A percentile compares a stretch with the other conserved stretches of the same genome.
Evolutionary conservation across 148 eudicot species (phyloP).

Genomic region (Rhododendron henanense): DNA sequence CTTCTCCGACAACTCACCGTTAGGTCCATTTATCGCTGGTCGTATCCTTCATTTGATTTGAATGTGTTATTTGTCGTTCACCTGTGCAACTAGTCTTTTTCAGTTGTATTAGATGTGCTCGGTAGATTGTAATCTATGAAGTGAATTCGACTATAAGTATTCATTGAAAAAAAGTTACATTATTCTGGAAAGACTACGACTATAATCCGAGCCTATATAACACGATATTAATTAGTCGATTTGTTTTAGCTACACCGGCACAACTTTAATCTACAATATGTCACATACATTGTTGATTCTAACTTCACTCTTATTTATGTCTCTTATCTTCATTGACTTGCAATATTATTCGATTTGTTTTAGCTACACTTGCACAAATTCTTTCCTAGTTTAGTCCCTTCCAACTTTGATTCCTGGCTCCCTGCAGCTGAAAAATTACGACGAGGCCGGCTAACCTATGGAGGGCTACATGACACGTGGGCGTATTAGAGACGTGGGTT

Average conservation of each 20-base stretch:
- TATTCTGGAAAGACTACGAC: neutral
- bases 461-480: neutral
- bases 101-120: too few relatives aligned
- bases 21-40: too few relatives aligned
- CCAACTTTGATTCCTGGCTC: neutral
- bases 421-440: neutral
- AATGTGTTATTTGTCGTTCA: too few relatives aligned
- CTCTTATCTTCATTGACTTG: neutral
- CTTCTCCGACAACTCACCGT: too few relatives aligned
- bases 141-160: neutral
- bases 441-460: conserved; percentile 17
- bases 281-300: neutral
- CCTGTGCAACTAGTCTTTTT: too few relatives aligned
- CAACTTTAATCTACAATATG: neutral
- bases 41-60: too few relatives aligned
- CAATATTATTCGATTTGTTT: neutral
- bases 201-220: neutral
- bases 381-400: neutral
- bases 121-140: neutral
- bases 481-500: neutral
- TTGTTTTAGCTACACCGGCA: neutral
- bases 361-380: neutral
- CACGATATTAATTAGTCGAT: neutral
- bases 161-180: neutral
- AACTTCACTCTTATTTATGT: neutral